Evolutionary conservation across 1,284 basidiomycete genomes (phyloP), one percentile per base, ranked within the genome.

Genomic region (Ganoderma boninense): DNA sequence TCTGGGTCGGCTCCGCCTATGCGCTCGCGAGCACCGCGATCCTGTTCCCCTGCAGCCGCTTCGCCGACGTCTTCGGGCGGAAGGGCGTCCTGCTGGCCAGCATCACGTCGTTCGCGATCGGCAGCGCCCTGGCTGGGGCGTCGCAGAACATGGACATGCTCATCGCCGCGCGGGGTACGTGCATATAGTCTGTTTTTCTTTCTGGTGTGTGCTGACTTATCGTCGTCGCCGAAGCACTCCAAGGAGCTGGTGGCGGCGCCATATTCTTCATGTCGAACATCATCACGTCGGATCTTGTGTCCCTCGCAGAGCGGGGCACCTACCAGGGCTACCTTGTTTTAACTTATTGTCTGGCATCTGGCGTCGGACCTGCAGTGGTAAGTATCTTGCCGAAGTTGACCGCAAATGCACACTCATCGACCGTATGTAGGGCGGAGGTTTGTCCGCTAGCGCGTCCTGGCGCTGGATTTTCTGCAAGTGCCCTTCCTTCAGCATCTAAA

Each of bases 61-160:
- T 79, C 18, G 76, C 75, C 8, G 72, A 77, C 43, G 73, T 76
- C 14, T 78, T 79, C 43, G 78, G 78, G 7, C 69, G 78, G 26
- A 73, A 71, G 56, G 76, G 76, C 4, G 66, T 78, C 60, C 74
- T 79, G 69, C 46, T 78, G 0, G 10, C 67, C 1, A 68, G 69
- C 57, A 74, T 78, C 38, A 44, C 69, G 4, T 35, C 77, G 26
- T 79, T 84, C 73, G 74, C 81, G 7, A 4, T 81, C 11, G 75
- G 75, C 20, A 74, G 73, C 59, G 69, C 70, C 13, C 46, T 88
- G 1, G 83, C 82, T 43, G 86, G 84, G 0, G 79, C 83, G 0
- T 81, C 86, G 0, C 79, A 82, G 65, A 81, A 72, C 64, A 85
- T 86, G 82, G 77, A 78, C 42, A 81, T 82, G 81, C 76, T 87